Evolutionary conservation across 2,329 filamentous ascomycete species (phyloP), one percentile per base, ranked within the genome.

Genomic region (Apiospora marii): DNA sequence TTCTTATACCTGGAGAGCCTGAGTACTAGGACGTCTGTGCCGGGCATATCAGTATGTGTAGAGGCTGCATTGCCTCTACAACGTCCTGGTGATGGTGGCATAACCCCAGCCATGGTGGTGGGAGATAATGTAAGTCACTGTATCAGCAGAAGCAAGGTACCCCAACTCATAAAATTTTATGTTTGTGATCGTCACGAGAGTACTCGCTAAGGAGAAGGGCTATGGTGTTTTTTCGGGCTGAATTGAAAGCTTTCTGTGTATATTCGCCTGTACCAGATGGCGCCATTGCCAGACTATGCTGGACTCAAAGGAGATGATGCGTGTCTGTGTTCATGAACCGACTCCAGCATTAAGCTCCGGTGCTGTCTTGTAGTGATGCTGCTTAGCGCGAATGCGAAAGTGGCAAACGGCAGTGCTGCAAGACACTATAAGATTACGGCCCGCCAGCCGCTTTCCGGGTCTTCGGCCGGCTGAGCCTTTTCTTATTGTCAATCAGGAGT

Each of bases 341-440:
- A 41, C 30, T 41, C 4, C 58, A 64, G 22, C 34, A 41, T 37
- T 64, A 64, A 64, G 58, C 58, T 64, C 34, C 34, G 5, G 58
- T 3, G 10, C 10, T 64, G 58, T 64, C 58, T 64, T 41, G 34
- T 22, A n/a, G 34, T n/a, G 34, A 64, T 19, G 34, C 58, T 41
- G 22, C 30, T 41, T 41, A 22, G 30, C 7, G 58, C 34, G 34
- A 37, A 64, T 64, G 34, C 13, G 19, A 64, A 13, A 41, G 58
- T 64, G 58, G 30, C 34, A 41, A 41, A 41, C 19, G 58, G 34
- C 19, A 64, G 19, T n/a, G 58, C 58, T 64, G 58, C 58, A 64
- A 64, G 58, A 64, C 58, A 64, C 58, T 8, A n/a, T 41, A 14
- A 64, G 19, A 64, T 64, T 64, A n/a, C 58, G 58, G 34, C 30